phyloP scores from a whole-genome alignment of 495 filamentous ascomycete genomes.

The Lasiosphaeris hirsuta region DNA sequence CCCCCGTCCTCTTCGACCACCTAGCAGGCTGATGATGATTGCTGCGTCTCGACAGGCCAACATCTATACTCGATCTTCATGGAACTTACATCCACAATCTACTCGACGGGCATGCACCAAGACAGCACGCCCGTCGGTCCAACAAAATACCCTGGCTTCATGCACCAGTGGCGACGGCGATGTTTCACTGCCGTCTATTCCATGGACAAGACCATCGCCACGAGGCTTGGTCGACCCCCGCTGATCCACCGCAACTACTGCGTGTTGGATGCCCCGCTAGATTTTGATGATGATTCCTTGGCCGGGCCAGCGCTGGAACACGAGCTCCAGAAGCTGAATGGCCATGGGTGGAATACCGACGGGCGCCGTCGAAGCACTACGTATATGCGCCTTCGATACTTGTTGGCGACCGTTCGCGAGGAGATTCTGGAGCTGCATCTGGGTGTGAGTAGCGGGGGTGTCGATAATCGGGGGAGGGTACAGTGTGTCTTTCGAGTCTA shows the following conservation, averaged over 20 bases:
- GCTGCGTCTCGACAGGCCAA: not conserved
- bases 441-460: conserved; percentile 3
- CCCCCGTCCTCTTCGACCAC: too few relatives aligned
- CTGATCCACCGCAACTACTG: conserved; percentile 12
- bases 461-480: not conserved
- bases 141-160: conserved; percentile 6
- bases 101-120: conserved; percentile 12
- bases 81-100: conserved; percentile 12
- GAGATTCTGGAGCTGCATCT: conserved; percentile 9
- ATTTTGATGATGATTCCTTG: conserved; percentile 13
- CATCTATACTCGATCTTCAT: conserved; percentile 12
- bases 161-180: conserved; percentile 15
- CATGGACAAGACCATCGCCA: conserved; percentile 15
- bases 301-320: conserved; percentile 6
- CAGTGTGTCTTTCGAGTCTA: not conserved
- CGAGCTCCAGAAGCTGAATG: conserved; percentile 7
- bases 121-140: not conserved
- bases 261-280: conserved; percentile 10
- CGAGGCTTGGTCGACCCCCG: conserved; percentile 10
- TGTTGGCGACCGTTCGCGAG: conserved; percentile 10
- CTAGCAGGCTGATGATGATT: too few relatives aligned
- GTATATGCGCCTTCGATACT: conserved; percentile 13
- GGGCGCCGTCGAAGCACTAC: conserved; percentile 6
- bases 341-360: conserved; percentile 11
- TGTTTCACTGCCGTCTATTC: conserved; percentile 13